Conservation (phyloP, 164 flowering plant species). For the Pachysandra terminalis region DNA sequence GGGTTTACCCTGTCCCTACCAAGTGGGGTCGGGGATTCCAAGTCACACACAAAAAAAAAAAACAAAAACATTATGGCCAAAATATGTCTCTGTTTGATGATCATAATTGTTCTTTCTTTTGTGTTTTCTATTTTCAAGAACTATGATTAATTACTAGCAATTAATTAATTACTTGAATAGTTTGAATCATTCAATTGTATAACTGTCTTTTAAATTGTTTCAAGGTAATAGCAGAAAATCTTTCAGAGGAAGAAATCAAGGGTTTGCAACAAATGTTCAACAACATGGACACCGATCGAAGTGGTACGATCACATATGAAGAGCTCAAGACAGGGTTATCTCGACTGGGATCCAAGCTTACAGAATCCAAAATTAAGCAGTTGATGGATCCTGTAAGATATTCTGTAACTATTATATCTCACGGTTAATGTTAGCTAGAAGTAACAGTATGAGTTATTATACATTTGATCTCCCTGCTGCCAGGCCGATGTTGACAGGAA, state of each 20-base stretch:
- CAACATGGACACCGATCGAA: constrained; percentile 91
- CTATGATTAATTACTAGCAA: too few relatives aligned
- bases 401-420: constrained; percentile 3
- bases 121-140: too few relatives aligned
- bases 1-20: too few relatives aligned
- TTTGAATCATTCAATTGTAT: background rate
- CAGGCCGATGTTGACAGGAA: constrained; percentile 90
- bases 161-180: background rate
- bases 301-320: constrained; percentile 79
- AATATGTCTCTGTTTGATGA: background rate
- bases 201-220: constrained; percentile 7
- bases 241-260: constrained; percentile 81
- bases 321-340: constrained; percentile 77
- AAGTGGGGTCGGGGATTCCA: too few relatives aligned
- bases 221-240: constrained; percentile 82
- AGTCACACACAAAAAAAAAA: too few relatives aligned
- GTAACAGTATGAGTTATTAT: background rate
- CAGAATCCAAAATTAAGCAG: constrained; percentile 67
- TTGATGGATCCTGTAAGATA: constrained; percentile 86
- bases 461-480: background rate
- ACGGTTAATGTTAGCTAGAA: background rate
- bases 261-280: constrained; percentile 83
- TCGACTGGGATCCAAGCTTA: constrained; percentile 79
- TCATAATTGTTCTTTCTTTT: background rate
- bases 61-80: too few relatives aligned